phyloP scores from a whole-genome alignment of 169 alveolate genomes.

The Toxoplasma gondii region DNA sequence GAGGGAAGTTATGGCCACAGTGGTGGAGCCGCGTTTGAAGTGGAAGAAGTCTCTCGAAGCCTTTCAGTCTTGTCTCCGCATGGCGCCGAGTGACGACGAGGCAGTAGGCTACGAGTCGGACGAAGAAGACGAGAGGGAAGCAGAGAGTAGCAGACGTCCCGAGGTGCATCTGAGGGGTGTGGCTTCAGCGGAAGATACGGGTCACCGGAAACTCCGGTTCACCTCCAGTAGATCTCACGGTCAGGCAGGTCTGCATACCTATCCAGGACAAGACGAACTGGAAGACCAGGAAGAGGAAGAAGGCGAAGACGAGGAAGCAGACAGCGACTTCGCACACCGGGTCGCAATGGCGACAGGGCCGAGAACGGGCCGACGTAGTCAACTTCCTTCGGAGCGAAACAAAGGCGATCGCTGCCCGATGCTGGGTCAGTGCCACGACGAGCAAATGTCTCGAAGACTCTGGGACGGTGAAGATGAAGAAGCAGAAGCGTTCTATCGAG shows the following conservation, averaged over 20 bases:
- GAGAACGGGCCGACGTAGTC: background rate
- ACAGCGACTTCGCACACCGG: background rate
- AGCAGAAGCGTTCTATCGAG: background rate
- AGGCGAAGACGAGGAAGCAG: background rate
- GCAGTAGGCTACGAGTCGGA: conserved; percentile 5
- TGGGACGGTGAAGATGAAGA: background rate
- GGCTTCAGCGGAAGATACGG: background rate
- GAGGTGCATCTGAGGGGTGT: background rate
- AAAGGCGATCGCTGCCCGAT: background rate
- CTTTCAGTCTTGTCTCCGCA: conserved; percentile 8
- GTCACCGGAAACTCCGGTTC: background rate
- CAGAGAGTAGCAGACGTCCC: background rate
- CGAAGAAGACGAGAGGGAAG: background rate
- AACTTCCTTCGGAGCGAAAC: background rate
- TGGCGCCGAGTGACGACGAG: conserved; percentile 6
- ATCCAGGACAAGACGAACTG: background rate
- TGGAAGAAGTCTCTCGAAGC: background rate
- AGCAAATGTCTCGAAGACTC: background rate
- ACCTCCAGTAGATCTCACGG: background rate
- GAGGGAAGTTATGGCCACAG: background rate
- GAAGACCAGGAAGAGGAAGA: background rate
- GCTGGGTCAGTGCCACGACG: background rate
- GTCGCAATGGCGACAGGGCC: background rate
- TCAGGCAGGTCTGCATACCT: background rate
- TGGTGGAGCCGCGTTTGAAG: conserved; percentile 6